Evolutionary conservation across 2,329 filamentous ascomycete species (phyloP), one percentile per base, ranked within the genome.

Genomic region (Trichophyton verrucosum): DNA sequence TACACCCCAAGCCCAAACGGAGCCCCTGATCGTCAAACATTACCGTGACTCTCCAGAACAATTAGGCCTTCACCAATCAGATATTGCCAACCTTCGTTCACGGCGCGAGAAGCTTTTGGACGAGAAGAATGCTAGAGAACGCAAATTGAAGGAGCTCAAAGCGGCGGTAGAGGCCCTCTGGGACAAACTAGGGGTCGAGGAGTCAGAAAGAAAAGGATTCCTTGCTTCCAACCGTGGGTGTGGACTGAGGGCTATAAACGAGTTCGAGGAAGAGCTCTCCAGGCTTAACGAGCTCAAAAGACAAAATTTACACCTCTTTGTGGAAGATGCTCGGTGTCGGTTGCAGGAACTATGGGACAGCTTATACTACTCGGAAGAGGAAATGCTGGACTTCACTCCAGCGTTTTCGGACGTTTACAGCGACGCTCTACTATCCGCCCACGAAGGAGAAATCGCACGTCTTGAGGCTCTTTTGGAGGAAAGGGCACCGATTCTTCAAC

Each of bases 371-470:
- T 96, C 89, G 0, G 94, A 99, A 71, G 94, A 99, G 69, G 94
- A 99, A 76, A 97, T 97, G 91, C 83, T 97, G 61, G 91, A 96
- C 66, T 99, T 99, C 68, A 94, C 91, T 0, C 94, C 95, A 0
- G 94, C 91, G 47, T 97, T 97, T 72, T 95, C 91, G 9, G 94
- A 97, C 71, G 92, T 96, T 20, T 96, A 95, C 75, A 96, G 91
- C 68, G 94, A 99, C 72, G 94, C 94, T 3, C 81, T 99, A 8
- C 82, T 99, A 0, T 91, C 95, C 65, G 91, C 94, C 0, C 95
- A 99, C 69, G 94, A 99, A 77, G 86, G 87, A 20, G 95, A 99
- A 71, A 91, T 99, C 65, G 77, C 80, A 5, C 84, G 91, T 22
- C 80, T 99, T 0, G 89, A 96, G 72, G 80, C 84, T 1, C 78